phyloP scores from a whole-genome alignment of 2,329 filamentous ascomycete genomes.

The Paraphaeosphaeria minitans region DNA sequence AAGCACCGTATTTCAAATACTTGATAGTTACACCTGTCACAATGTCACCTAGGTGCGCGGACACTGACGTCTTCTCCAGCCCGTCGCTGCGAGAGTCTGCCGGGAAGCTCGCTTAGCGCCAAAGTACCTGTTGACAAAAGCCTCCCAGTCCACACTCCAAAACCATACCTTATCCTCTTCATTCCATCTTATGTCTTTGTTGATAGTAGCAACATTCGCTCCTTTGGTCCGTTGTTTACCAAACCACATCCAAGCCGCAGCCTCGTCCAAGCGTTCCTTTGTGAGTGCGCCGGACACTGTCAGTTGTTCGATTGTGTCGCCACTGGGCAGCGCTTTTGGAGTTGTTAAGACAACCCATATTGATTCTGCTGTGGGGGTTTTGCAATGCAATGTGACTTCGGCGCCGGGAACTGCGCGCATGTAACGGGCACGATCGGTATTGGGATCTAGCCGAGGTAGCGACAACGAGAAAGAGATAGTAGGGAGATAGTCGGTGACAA shows the following conservation, averaged over 20 bases:
- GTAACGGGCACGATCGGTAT: constrained; percentile 20
- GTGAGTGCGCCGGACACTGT: constrained; percentile 15
- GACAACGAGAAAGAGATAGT: constrained; percentile 18
- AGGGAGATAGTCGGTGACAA: constrained; percentile 21
- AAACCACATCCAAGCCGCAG: constrained; percentile 25
- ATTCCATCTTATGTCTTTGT: constrained; percentile 25
- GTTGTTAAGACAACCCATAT: constrained; percentile 17
- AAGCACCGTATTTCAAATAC: background rate
- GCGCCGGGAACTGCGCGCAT: constrained; percentile 15
- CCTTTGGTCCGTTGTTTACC: constrained; percentile 21
- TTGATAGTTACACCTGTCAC: background rate
- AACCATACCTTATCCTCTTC: constrained; percentile 22
- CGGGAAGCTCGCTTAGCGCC: constrained; percentile 18
- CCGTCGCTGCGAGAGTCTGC: background rate
- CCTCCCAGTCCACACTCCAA: constrained; percentile 29
- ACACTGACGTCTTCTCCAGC: background rate
- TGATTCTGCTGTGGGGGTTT: constrained; percentile 8
- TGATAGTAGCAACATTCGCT: constrained; percentile 9
- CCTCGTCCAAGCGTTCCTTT: constrained; percentile 24
- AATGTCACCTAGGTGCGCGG: background rate
- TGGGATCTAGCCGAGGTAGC: constrained; percentile 28
- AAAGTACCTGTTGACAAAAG: constrained; percentile 24
- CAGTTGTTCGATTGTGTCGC: constrained; percentile 21
- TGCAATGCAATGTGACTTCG: constrained; percentile 19
- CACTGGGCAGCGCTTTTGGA: constrained; percentile 10